These are phyloP conservation scores for Cutaneotrichosporon spelunceum DNA, from an alignment of 1,284 basidiomycete species.

Conservation along the genomic window DNA sequence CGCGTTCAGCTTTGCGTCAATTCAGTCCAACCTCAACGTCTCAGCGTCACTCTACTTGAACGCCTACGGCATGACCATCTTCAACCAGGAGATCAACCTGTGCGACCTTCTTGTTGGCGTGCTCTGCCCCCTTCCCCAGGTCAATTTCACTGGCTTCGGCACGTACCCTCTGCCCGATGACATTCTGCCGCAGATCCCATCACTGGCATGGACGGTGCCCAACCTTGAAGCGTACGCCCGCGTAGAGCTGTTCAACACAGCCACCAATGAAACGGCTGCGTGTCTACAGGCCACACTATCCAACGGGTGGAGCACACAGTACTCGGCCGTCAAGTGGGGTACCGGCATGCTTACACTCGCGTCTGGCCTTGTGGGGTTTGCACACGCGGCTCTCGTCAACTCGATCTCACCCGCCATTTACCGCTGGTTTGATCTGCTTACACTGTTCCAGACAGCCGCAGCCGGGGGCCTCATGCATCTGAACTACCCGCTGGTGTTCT, in stretches of 20 bases:
- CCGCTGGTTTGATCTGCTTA: constrained; percentile 72
- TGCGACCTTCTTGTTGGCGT: constrained; percentile 71
- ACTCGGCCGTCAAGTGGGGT: constrained; percentile 71
- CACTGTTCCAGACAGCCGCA: constrained; percentile 77
- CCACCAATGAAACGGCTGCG: constrained; percentile 68
- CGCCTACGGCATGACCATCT: constrained; percentile 70
- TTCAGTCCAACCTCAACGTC: constrained; percentile 68
- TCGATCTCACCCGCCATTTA: constrained; percentile 55
- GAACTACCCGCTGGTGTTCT: constrained; percentile 80
- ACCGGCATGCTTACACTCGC: constrained; percentile 68
- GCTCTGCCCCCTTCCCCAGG: constrained; percentile 80
- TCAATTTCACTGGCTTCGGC: constrained; percentile 75
- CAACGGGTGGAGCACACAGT: constrained; percentile 81
- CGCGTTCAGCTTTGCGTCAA: constrained; percentile 40
- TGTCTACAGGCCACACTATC: constrained; percentile 88
- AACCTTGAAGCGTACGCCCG: constrained; percentile 88
- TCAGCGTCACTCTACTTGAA: constrained; percentile 73
- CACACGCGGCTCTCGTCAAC: constrained; percentile 59
- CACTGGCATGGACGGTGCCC: constrained; percentile 80
- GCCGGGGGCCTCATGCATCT: constrained; percentile 72
- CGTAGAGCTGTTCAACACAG: constrained; percentile 67
- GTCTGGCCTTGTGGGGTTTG: constrained; percentile 64
- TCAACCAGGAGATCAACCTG: constrained; percentile 70
- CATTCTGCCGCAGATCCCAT: constrained; percentile 61
- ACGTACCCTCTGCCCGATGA: constrained; percentile 66